These are phyloP conservation scores for Epichloe scottii DNA, from an alignment of 2,329 filamentous ascomycete species.

Conservation along the genomic window DNA sequence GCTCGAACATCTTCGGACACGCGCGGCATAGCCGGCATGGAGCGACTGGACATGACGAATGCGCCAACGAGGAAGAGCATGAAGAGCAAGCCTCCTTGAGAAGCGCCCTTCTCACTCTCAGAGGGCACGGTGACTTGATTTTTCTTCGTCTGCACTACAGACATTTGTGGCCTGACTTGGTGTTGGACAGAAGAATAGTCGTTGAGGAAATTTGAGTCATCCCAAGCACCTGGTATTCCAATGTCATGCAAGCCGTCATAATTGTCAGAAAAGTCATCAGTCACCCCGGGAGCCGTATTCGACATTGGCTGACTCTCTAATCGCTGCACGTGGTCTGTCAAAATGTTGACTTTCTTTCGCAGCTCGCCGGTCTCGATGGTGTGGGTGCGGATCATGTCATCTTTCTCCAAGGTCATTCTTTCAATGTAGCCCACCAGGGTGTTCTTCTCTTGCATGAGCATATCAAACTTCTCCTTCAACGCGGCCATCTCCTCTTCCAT, in stretches of 20 bases:
- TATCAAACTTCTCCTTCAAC: slow-evolving; percentile 56
- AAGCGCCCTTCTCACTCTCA: slow-evolving; percentile 50
- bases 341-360: slow-evolving; percentile 80
- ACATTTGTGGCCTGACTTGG: slow-evolving; percentile 43
- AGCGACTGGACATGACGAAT: slow-evolving; percentile 81
- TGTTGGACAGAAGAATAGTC: slow-evolving; percentile 53
- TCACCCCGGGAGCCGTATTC: slow-evolving; percentile 25
- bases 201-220: slow-evolving; percentile 59
- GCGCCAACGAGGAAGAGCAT: slow-evolving; percentile 96
- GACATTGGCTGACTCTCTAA: slow-evolving; percentile 48
- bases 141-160: slow-evolving; percentile 43
- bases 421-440: slow-evolving; percentile 65
- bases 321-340: slow-evolving; percentile 59
- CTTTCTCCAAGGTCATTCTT: slow-evolving; percentile 70
- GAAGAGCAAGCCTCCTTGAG: slow-evolving; percentile 72
- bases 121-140: slow-evolving; percentile 21
- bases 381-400: slow-evolving; percentile 78
- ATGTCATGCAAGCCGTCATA: slow-evolving; percentile 77
- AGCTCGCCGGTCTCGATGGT: slow-evolving; percentile 84
- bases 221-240: slow-evolving; percentile 71
- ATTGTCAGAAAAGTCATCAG: slow-evolving; percentile 53
- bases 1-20: slow-evolving; percentile 72
- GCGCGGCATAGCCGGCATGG: slow-evolving; percentile 57
- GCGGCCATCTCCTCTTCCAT: slow-evolving; percentile 67
- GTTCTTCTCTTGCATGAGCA: slow-evolving; percentile 61